Conservation (phyloP, 2,329 filamentous ascomycete genomes). For the Dactylellina cionopaga region DNA sequence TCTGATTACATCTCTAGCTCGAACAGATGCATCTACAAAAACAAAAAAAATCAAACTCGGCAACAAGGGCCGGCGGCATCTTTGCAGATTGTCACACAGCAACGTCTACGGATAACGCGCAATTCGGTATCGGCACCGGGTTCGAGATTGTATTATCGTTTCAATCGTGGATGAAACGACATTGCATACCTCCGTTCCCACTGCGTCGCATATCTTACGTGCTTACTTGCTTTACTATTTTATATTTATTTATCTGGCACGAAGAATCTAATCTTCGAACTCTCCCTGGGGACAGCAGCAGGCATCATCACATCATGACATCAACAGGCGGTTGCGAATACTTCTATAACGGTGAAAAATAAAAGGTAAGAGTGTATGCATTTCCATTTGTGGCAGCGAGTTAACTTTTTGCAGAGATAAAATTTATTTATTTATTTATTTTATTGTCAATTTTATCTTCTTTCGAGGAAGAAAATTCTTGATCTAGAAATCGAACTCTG, state of each 20-base stretch:
- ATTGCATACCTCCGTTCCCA: constrained; percentile 7
- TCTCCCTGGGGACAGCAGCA: neutral
- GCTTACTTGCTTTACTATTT: too few species aligned
- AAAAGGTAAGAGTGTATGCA: neutral
- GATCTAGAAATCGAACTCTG: neutral
- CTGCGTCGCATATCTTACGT: constrained; percentile 11
- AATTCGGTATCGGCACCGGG: too few species aligned
- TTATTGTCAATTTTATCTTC: too few species aligned
- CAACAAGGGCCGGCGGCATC: too few species aligned
- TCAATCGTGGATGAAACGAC: too few species aligned
- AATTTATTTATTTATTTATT: too few species aligned
- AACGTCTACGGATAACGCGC: too few species aligned
- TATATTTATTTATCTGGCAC: constrained; percentile 9
- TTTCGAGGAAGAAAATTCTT: too few species aligned
- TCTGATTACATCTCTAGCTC: neutral
- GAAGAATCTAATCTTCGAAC: constrained; percentile 6
- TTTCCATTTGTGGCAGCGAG: constrained; percentile 16
- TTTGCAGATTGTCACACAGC: too few species aligned
- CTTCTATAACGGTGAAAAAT: constrained; percentile 1
- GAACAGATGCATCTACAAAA: neutral
- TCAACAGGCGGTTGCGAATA: neutral
- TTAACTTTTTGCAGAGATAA: too few species aligned
- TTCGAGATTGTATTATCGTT: too few species aligned
- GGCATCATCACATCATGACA: neutral
- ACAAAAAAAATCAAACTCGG: neutral